Evolutionary conservation across 192 early-diverging fungal species (phyloP), one percentile per base, ranked within the genome.

Genomic region (Backusella mclennaniae): DNA sequence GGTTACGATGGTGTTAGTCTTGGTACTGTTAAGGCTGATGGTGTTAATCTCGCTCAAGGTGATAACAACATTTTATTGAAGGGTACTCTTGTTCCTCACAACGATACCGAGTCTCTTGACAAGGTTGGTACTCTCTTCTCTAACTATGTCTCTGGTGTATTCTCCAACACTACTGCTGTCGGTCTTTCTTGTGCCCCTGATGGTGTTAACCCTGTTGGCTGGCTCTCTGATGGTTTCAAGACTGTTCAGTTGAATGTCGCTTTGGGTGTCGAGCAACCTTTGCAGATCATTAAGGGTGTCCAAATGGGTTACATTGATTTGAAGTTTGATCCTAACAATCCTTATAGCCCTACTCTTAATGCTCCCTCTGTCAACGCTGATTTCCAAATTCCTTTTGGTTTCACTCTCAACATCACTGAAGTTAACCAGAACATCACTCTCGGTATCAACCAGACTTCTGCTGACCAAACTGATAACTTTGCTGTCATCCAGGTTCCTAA

Each of bases 351-450:
- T 63, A 21, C 80, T 53, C 80, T 84, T 26, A 76, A 78, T 67
- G 83, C 87, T 38, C 77, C 84, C 38, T 70, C 73, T 21, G 85
- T 91, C 21, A 74, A 77, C 19, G 88, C 88, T 31, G 79, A 72
- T 5, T 87, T 87, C 76, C 67, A 83, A 46, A 88, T 92, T 74
- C 90, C 90, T 21, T 92, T 92, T 56, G 87, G 87, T 52, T 92
- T 92, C 73, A 71, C 83, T 33, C 52, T 92, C n/a, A 86, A 83
- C 29, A 85, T 92, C 68, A 87, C 86, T 33, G 76, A 87, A 66
- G 85, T 88, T 33, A 78, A 85, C 66, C 85, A 87, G 71, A 84
- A 85, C 67, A 85, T 90, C 53, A 86, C 84, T 38, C 74, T 90
- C 35, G 72, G 73, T 66, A 82, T 72, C 14, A 59, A 75, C 46